Percentiles rank a stretch among this genome's conserved stretches.
These are phyloP conservation scores for Cucumis hystrix DNA, from an alignment of 306 rosid genomes.

Conservation along the genomic window DNA sequence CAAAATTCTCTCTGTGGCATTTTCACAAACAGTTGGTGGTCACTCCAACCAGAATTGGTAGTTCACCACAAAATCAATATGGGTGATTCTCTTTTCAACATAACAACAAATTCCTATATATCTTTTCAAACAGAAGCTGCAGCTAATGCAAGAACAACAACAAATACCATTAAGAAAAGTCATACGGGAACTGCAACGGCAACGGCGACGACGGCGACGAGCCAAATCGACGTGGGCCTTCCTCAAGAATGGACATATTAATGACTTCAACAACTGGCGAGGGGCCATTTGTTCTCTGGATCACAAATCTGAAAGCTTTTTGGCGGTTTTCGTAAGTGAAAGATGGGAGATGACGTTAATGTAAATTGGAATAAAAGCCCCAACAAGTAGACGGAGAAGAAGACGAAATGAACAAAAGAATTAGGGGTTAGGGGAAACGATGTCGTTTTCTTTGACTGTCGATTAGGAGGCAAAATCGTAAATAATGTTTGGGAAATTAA, in stretches of 20 bases:
- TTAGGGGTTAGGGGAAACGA: not conserved
- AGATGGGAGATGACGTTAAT: not conserved
- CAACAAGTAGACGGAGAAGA: not conserved
- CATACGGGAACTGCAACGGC: constrained; percentile 6
- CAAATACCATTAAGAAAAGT: constrained; percentile 28
- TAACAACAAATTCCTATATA: not conserved
- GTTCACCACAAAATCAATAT: not conserved
- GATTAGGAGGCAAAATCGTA: not conserved
- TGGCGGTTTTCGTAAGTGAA: not conserved
- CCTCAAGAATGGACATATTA: constrained; percentile 90
- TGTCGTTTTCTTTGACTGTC: not conserved
- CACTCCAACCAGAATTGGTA: not conserved
- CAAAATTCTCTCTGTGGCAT: not conserved
- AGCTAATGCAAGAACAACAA: constrained; percentile 18
- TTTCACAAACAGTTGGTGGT: not conserved
- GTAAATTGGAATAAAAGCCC: not conserved
- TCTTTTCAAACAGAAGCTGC: constrained; percentile 14
- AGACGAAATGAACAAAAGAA: not conserved
- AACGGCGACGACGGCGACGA: constrained; percentile 11
- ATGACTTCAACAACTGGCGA: not conserved
- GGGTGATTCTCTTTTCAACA: not conserved
- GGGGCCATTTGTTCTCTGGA: not conserved
- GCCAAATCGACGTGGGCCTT: constrained; percentile 32
- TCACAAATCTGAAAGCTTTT: constrained; percentile 5
- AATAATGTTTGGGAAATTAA: constrained; percentile 1